Base-by-base conservation (phyloP, 169 alveolate species). In the Eimeria maxima region DNA sequence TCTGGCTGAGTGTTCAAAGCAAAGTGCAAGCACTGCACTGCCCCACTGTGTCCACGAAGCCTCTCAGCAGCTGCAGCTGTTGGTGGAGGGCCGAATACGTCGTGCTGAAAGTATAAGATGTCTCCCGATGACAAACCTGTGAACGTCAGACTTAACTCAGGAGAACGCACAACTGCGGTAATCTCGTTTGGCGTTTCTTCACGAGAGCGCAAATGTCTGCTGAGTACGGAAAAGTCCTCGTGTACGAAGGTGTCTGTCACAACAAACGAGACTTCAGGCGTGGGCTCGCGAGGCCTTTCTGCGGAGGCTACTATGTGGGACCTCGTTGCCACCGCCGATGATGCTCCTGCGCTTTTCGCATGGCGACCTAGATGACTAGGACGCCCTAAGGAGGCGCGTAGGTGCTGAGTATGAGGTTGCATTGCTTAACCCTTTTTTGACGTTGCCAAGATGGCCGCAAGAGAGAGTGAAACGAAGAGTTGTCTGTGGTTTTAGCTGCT, bases 31-130 rank as follows among this genome's bases (percentile, higher is more conserved):
- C 93, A 87, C 53, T 38, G 93, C 65, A 87, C 93, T 29, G 93
- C 93, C 53, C 93, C 93, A 42, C 93, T 87, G 29, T 87, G 93
- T 27, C 73, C 83, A 42, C 93, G 65, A 44, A 87, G 78, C 65
- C 60, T 87, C 65, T 87, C 65, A 45, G 33, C 93, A 1, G 93
- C 27, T 57, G 60, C 60, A 20, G 78, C 22, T 6, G 42, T 87
- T 29, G 45, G 45, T 44, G 80, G 65, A 20, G 44, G 53, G 10
- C 83, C 80, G 47, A 33, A 0, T 42, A 87, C 3, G 50, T 22
- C 11, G 81, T 33, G 80, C 8, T 87, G 93, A 71, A 87, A 87
- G 33, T 38, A 87, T n/a, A 87, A 67, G 27, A 87, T 87, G 14
- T 60, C 93, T 27, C 93, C 93, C 11, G 93, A 63, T 20, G 93